Evolutionary conservation across 225 moss, liverwort and hornwort species (phyloP), one percentile per base, ranked within the genome.

Genomic region (Antitrichia curtipendula): DNA sequence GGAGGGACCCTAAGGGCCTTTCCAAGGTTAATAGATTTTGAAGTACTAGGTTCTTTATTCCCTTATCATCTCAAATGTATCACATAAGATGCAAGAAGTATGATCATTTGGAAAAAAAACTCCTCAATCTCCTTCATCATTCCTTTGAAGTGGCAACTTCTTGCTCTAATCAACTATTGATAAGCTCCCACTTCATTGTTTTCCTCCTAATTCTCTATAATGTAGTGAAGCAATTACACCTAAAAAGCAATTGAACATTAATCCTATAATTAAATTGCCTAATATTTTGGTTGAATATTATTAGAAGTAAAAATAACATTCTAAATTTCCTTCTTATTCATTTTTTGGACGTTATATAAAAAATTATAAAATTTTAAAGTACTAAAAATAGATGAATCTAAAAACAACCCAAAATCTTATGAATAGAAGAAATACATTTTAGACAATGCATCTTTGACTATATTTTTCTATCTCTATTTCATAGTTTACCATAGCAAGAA

Each of bases 371-470:
- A 4, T 1, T 20, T 25, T 19, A 10, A 10, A 65, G 1, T 64
- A 4, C 0, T 24, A 41, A 27, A 70, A 27, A 5, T n/a, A n/a
- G 1, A 1, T 12, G 2, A 21, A 66, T 3, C 3, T 43, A 27
- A 28, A 9, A 43, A 43, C 0, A 0, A 27, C 6, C 27, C 9
- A 27, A 0, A 71, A 0, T 71, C 71, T 71, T 1, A 70, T 41
- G 0, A 43, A 71, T 27, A 16, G 16, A 71, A 1, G 28, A 0
- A 27, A 0, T 45, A 28, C 6, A 45, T 45, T 45, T 71, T 28
- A 72, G 10, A 2, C 3, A 72, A n/a, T n/a, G n/a, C n/a, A n/a
- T n/a, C n/a, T n/a, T n/a, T n/a, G n/a, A n/a, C n/a, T n/a, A n/a
- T n/a, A n/a, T n/a, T n/a, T n/a, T n/a, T n/a, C n/a, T n/a, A n/a